Conservation (phyloP, 495 filamentous ascomycete genomes). For the Gamarada debralockiae region DNA sequence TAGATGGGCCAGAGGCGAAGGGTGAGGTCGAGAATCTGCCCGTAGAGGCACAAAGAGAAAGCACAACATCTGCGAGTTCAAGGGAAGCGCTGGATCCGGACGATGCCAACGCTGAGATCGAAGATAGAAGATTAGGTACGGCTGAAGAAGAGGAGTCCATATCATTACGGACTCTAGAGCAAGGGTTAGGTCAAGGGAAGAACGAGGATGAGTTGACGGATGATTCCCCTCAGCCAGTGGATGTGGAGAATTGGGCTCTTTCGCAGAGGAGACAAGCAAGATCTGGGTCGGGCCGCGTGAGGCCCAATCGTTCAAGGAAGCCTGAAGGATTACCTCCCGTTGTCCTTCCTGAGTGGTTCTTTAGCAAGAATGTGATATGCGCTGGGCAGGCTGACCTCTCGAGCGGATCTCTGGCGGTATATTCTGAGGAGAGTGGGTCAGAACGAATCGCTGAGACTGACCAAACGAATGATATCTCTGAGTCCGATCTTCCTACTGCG, state of each 20-base stretch:
- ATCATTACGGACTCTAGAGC: not conserved
- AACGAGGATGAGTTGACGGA: not conserved
- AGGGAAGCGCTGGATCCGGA: not conserved
- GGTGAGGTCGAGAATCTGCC: conserved; percentile 19
- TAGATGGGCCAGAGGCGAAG: conserved; percentile 1
- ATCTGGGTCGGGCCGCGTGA: conserved; percentile 34
- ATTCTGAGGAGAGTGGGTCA: not conserved
- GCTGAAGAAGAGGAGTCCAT: too few species aligned
- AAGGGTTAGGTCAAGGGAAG: not conserved
- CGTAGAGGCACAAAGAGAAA: conserved; percentile 15
- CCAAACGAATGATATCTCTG: not conserved
- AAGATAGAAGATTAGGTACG: too few species aligned
- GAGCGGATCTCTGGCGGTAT: conserved; percentile 7
- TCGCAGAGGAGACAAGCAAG: conserved; percentile 15
- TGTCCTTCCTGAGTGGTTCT: conserved; percentile 41
- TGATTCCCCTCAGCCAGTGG: not conserved
- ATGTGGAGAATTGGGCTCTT: not conserved
- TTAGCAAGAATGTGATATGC: conserved; percentile 28
- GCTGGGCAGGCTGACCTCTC: conserved; percentile 1
- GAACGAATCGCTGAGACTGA: not conserved
- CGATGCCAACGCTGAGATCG: not conserved
- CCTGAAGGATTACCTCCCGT: conserved; percentile 39
- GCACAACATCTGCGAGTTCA: not conserved
- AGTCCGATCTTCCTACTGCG: conserved; percentile 2
- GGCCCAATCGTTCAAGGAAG: conserved; percentile 33